phyloP scores from a whole-genome alignment of 1,284 basidiomycete species.

The Trichosporon coremiiforme region DNA sequence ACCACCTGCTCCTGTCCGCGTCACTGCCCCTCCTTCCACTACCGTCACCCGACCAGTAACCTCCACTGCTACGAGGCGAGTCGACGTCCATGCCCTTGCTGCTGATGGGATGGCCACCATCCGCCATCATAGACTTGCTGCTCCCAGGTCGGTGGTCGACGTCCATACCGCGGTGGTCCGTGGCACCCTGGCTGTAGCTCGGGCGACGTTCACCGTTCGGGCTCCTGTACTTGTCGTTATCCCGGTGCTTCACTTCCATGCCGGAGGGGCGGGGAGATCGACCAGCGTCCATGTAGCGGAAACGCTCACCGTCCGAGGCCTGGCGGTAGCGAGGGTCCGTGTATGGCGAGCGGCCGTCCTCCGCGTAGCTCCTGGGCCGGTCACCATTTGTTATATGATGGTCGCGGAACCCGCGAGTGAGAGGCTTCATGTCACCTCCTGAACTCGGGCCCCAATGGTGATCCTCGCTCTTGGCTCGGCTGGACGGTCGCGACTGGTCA shows the following conservation, averaged over 20 bases:
- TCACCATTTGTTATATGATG: not conserved
- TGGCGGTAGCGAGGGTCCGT: not conserved
- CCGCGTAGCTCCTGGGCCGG: not conserved
- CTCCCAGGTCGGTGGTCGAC: not conserved
- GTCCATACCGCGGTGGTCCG: not conserved
- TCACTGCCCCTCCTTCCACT: not conserved
- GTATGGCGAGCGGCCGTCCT: not conserved
- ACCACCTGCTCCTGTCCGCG: not conserved
- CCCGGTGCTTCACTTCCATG: slow-evolving; percentile 2
- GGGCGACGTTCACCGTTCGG: not conserved
- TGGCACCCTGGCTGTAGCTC: not conserved
- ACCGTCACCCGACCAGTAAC: not conserved
- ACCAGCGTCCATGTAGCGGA: not conserved
- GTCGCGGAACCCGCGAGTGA: not conserved
- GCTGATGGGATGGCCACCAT: not conserved
- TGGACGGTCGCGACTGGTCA: not conserved
- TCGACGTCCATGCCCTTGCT: slow-evolving; percentile 13
- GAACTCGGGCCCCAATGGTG: not conserved
- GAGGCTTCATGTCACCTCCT: not conserved
- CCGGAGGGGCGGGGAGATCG: not conserved
- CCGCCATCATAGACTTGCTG: not conserved
- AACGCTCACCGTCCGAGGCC: not conserved
- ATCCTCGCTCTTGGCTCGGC: slow-evolving; percentile 14
- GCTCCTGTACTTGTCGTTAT: not conserved
- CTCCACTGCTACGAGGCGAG: not conserved